phyloP scores from a whole-genome alignment of 257 asterid species.

The Handroanthus guayacan region DNA sequence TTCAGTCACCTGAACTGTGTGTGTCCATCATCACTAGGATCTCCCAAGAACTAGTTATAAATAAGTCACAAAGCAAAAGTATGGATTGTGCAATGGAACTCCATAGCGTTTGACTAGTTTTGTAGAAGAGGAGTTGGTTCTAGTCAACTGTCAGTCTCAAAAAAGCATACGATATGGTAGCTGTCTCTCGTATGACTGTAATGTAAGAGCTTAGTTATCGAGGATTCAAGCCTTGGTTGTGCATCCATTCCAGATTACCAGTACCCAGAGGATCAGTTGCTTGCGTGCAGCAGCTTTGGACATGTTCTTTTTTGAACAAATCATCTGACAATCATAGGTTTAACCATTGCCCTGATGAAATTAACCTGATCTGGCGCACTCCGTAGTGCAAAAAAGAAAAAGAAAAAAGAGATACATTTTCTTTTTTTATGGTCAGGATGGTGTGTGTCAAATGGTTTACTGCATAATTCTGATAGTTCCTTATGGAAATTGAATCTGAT shows the following conservation, averaged over 20 bases:
- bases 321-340: not conserved
- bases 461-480: not conserved
- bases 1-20: not conserved
- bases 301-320: not conserved
- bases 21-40: not conserved
- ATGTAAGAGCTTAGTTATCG: not conserved
- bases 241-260: not conserved
- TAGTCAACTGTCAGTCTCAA: too few relatives aligned
- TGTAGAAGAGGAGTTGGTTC: too few relatives aligned
- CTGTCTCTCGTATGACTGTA: too few relatives aligned
- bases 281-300: not conserved
- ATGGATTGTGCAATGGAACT: too few relatives aligned
- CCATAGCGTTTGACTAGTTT: too few relatives aligned
- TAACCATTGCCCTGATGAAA: not conserved
- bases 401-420: not conserved
- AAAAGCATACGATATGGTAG: not conserved
- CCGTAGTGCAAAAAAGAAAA: not conserved
- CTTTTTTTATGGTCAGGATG: not conserved
- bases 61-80: too few relatives aligned
- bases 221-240: not conserved
- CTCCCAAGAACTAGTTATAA: not conserved
- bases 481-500: not conserved
- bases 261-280: not conserved
- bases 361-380: not conserved
- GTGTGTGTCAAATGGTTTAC: not conserved